Percentiles rank a stretch among this genome's conserved stretches.
phyloP scores from a whole-genome alignment of 2,329 filamentous ascomycete genomes.

The Calycina herbarum region DNA sequence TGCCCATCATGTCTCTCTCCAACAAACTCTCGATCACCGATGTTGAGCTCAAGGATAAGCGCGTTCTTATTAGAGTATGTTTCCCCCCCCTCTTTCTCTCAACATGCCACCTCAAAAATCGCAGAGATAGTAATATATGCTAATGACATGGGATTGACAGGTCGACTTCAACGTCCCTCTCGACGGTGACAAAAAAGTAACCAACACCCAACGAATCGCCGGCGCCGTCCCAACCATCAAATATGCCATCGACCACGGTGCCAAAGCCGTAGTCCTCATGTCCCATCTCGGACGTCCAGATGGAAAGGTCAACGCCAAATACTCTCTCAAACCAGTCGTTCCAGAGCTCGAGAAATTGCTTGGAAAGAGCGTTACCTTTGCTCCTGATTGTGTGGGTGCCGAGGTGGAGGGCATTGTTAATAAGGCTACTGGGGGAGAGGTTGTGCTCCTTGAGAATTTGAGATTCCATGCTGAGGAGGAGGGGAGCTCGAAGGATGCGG shows the following conservation, averaged over 20 bases:
- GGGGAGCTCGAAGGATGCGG: conserved; percentile 88
- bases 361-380: conserved; percentile 79
- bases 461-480: conserved; percentile 99
- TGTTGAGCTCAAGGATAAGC: conserved; percentile 96
- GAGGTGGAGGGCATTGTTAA: conserved; percentile 89
- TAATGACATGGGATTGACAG: conserved; percentile 47
- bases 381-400: conserved; percentile 84
- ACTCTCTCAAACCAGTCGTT: conserved; percentile 90
- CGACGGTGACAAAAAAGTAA: conserved; percentile 87
- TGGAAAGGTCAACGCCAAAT: conserved; percentile 86
- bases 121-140: conserved; percentile 6
- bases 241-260: conserved; percentile 84
- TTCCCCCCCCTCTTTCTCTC: neutral
- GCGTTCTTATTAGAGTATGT: conserved; percentile 92
- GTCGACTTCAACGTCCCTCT: conserved; percentile 99
- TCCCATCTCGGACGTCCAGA: conserved; percentile 96
- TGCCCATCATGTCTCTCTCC: conserved; percentile 83
- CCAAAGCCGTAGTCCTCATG: conserved; percentile 94
- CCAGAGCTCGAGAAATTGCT: conserved; percentile 90
- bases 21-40: conserved; percentile 98
- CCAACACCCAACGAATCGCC: conserved; percentile 97
- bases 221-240: conserved; percentile 95
- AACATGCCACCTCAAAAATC: neutral
- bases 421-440: conserved; percentile 75
- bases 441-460: conserved; percentile 94